Evolutionary conservation across 352 stramenopile species (phyloP).

Genomic region (Phytophthora boehmeriae): DNA sequence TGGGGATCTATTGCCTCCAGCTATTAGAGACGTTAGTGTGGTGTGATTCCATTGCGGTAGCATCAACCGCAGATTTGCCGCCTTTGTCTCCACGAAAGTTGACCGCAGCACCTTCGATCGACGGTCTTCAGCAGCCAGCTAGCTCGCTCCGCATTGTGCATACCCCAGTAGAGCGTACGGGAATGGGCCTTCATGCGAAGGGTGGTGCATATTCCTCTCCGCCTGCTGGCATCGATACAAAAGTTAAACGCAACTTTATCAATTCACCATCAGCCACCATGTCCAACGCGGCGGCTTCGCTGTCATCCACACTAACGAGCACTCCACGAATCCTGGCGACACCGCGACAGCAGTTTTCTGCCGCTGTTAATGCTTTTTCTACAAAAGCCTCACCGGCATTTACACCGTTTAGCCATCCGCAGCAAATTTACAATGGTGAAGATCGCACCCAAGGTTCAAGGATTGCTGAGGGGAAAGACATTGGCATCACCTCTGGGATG

Average conservation of each 20-base stretch:
- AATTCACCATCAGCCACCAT: constrained; percentile 69
- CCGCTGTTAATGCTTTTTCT: constrained; percentile 77
- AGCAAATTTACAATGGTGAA: constrained; percentile 21
- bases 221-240: constrained; percentile 69
- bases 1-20: constrained; percentile 63
- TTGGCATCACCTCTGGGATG: constrained; percentile 1
- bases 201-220: constrained; percentile 62
- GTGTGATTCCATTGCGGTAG: constrained; percentile 51
- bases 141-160: constrained; percentile 29
- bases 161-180: constrained; percentile 18
- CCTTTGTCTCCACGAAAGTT: constrained; percentile 8
- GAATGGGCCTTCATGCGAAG: constrained; percentile 54
- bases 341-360: constrained; percentile 76
- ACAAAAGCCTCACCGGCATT: constrained; percentile 78
- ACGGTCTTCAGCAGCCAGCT: constrained; percentile 44
- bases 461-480: constrained; percentile 15
- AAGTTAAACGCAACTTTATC: constrained; percentile 69
- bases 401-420: constrained; percentile 50
- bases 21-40: constrained; percentile 70
- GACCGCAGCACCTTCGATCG: constrained; percentile 15
- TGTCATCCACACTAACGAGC: constrained; percentile 76
- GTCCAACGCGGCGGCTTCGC: constrained; percentile 72
- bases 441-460: constrained; percentile 10
- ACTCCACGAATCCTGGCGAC: constrained; percentile 73
- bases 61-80: constrained; percentile 6